phyloP scores from a whole-genome alignment of 805 yeast species.

The Candida odintsovae region DNA sequence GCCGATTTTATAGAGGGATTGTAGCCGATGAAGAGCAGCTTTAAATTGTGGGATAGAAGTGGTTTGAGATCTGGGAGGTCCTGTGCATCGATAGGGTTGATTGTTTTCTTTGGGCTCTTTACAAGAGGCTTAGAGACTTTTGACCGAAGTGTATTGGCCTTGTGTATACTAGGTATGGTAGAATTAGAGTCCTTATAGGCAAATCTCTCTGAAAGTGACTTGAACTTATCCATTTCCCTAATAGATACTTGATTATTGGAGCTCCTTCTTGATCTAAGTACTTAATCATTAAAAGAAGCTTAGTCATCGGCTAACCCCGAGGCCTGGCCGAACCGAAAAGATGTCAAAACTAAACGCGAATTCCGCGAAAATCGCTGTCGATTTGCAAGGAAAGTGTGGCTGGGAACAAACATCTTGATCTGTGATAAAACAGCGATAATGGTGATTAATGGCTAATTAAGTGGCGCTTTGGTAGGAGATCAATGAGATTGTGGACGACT shows the following conservation, averaged over 20 bases:
- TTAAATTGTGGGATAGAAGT: slow-evolving; percentile 19
- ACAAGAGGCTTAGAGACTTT: not conserved
- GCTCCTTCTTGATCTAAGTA: too few species aligned
- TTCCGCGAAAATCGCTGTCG: too few species aligned
- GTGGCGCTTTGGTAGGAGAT: too few species aligned
- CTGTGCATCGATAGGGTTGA: not conserved
- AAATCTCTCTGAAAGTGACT: not conserved
- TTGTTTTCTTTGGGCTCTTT: not conserved
- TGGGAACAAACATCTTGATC: too few species aligned
- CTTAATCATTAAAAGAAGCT: too few species aligned
- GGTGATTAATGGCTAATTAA: too few species aligned
- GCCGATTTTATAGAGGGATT: slow-evolving; percentile 69
- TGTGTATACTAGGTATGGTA: not conserved
- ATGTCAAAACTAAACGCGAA: too few species aligned
- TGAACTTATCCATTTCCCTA: not conserved
- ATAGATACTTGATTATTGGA: not conserved
- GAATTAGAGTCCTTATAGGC: not conserved
- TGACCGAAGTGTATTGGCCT: not conserved
- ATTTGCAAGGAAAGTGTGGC: too few species aligned
- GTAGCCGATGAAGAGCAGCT: slow-evolving; percentile 59
- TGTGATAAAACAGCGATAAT: too few species aligned
- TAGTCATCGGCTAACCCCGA: too few species aligned
- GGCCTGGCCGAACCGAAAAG: too few species aligned
- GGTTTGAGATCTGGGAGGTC: slow-evolving; percentile 13
- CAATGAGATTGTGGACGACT: too few species aligned